phyloP scores from a whole-genome alignment of 805 yeast species.

The Candida railenensis region DNA sequence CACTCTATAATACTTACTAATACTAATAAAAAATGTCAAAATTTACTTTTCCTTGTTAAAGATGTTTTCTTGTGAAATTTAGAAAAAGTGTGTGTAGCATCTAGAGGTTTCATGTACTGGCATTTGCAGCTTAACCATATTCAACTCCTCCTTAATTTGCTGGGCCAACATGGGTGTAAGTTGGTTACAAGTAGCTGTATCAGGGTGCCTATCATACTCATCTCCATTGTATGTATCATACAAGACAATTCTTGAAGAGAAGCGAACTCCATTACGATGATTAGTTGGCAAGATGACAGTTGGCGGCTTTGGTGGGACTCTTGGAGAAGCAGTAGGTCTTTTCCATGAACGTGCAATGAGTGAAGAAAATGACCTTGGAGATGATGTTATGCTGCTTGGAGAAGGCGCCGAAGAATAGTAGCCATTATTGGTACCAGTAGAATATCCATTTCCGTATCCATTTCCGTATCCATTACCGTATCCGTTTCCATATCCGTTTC shows the following conservation, averaged over 20 bases:
- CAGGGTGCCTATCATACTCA: slow-evolving; percentile 93
- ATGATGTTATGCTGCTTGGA: slow-evolving; percentile 17
- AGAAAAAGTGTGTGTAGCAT: slow-evolving; percentile 83
- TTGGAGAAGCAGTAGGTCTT: background rate
- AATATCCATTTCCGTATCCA: background rate
- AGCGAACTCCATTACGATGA: slow-evolving; percentile 43
- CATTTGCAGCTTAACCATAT: slow-evolving; percentile 78
- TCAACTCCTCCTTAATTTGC: slow-evolving; percentile 81
- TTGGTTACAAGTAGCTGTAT: slow-evolving; percentile 87
- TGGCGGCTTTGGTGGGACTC: background rate
- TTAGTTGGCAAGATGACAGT: background rate
- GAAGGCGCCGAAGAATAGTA: background rate
- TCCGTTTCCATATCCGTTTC: background rate
- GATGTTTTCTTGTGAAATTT: slow-evolving; percentile 8
- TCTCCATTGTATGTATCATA: slow-evolving; percentile 81
- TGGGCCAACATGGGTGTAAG: slow-evolving; percentile 86
- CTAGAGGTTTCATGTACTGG: slow-evolving; percentile 75
- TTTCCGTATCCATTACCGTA: background rate
- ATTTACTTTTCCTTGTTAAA: background rate
- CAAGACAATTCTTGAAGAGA: slow-evolving; percentile 78
- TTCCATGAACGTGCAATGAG: slow-evolving; percentile 9
- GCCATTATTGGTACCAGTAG: background rate
- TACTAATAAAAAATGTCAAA: background rate
- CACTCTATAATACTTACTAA: background rate
- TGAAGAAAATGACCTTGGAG: slow-evolving; percentile 33